Base-by-base conservation (phyloP, 2,329 filamentous ascomycete species). In the Colletotrichum phormii region DNA sequence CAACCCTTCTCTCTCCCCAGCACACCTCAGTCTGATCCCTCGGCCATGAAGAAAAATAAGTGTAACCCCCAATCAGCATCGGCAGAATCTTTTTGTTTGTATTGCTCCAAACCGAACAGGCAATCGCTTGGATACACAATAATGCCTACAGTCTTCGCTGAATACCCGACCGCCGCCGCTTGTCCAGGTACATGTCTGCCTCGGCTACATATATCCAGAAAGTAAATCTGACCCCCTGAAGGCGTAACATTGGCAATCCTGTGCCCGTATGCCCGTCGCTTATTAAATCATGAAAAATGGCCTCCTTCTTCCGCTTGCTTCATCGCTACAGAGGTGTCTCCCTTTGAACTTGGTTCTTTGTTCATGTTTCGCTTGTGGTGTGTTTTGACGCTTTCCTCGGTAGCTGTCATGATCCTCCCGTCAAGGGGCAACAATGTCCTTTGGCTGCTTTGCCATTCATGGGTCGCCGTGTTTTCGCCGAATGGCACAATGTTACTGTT, bases 211-310 rank as follows among this genome's bases (percentile, higher is more conserved):
- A 18, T 58, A 60, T 55, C 63, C 55, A 71, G 53, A 57, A 57
- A 57, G 42, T 15, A 12, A 62, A 24, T 26, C n/a, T 46, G 31
- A 53, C 57, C 37, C 31, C 49, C 7, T 54, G 49, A 31, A 29
- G 58, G 57, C 24, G 57, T 18, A n/a, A 61, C 31, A 37, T 62
- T 26, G 46, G 64, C 57, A 67, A 54, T 62, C 46, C 64, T 37
- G 57, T 53, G 31, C 57, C 31, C 15, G 31, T 55, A 54, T 24
- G 24, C 59, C 67, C 60, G 12, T 51, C 49, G 29, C 31, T 29
- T 58, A 42, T 58, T 42, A 59, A 49, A 59, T 64, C 60, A 33
- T 64, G 37, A 35, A 49, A 64, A 37, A 31, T 31, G 29, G 29
- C 22, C 33, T 31, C 57, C 13, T 24, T 64, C n/a, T 42, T 31